Percentiles rank a stretch among this genome's conserved stretches.
These are phyloP conservation scores for Teunomyces panamensis DNA, from an alignment of 805 yeast genomes.

Conservation along the genomic window DNA sequence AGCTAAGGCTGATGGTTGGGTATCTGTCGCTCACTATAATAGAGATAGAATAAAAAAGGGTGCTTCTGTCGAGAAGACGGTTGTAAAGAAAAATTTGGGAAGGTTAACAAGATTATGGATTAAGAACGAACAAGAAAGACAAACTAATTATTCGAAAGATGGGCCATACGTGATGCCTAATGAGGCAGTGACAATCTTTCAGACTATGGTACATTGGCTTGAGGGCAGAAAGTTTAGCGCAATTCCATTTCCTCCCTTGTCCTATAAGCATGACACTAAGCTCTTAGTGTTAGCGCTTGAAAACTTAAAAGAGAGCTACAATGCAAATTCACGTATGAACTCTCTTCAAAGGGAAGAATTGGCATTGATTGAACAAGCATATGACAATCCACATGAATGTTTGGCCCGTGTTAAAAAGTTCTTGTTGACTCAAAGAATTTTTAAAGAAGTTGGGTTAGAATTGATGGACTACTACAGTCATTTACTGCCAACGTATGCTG, in stretches of 20 bases:
- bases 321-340: constrained; percentile 66
- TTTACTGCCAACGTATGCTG: constrained; percentile 78
- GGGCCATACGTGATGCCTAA: constrained; percentile 87
- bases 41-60: constrained; percentile 86
- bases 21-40: constrained; percentile 87
- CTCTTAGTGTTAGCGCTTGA: constrained; percentile 86
- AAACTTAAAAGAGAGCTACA: constrained; percentile 74
- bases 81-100: constrained; percentile 90
- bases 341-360: constrained; percentile 89
- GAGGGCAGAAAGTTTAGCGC: constrained; percentile 81
- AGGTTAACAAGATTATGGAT: constrained; percentile 90
- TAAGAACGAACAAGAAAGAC: constrained; percentile 88
- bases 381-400: constrained; percentile 94
- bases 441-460: constrained; percentile 81
- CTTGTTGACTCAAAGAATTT: constrained; percentile 82
- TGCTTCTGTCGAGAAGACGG: constrained; percentile 91
- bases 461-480: constrained; percentile 90
- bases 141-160: constrained; percentile 68
- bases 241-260: constrained; percentile 89
- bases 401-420: constrained; percentile 79
- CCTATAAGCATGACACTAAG: constrained; percentile 92
- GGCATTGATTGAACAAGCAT: constrained; percentile 92
- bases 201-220: constrained; percentile 88
- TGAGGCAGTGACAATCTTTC: constrained; percentile 84
- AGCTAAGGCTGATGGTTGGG: constrained; percentile 97